A percentile compares a stretch with the other conserved stretches of the same genome.
Evolutionary conservation across 768 basidiomycete species (phyloP).

Genomic region (Tylopilus plumbeoviolaceoides): DNA sequence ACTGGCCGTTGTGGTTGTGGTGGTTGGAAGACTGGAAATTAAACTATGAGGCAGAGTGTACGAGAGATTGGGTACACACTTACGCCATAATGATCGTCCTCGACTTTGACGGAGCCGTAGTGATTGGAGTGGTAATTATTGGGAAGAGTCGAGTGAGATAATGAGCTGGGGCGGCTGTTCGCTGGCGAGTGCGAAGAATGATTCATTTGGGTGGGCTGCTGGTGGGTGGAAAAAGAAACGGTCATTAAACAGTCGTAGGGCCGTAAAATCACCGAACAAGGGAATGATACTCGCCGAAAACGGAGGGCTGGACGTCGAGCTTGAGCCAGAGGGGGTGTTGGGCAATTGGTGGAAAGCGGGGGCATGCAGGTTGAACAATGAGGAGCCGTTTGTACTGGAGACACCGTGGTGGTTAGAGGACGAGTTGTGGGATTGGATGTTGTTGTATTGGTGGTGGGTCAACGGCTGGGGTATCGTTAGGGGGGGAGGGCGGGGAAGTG

Average conservation of each 20-base stretch:
- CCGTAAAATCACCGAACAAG: slow-evolving; percentile 28
- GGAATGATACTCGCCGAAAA: slow-evolving; percentile 80
- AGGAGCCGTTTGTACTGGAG: slow-evolving; percentile 33
- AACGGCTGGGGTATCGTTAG: slow-evolving; percentile 57
- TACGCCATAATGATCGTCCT: slow-evolving; percentile 61
- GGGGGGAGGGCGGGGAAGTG: slow-evolving; percentile 45
- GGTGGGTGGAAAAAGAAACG: slow-evolving; percentile 35
- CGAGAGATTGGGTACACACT: slow-evolving; percentile 26
- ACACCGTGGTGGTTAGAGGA: slow-evolving; percentile 38
- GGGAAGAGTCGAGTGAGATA: slow-evolving; percentile 38
- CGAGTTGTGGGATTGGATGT: slow-evolving; percentile 36
- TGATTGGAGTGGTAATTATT: slow-evolving; percentile 44
- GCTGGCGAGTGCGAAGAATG: slow-evolving; percentile 47
- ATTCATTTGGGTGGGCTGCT: slow-evolving; percentile 70
- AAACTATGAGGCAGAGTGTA: neutral
- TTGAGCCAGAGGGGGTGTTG: slow-evolving; percentile 68
- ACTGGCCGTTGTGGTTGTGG: slow-evolving; percentile 31
- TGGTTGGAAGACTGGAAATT: slow-evolving; percentile 29
- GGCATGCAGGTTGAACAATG: slow-evolving; percentile 50
- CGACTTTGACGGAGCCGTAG: slow-evolving; percentile 59
- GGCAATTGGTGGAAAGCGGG: slow-evolving; percentile 60
- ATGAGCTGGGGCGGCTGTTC: slow-evolving; percentile 42
- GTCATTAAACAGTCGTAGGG: slow-evolving; percentile 54
- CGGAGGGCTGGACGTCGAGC: slow-evolving; percentile 71
- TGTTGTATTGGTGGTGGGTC: slow-evolving; percentile 48